These are phyloP conservation scores for Sutorius australiensis DNA, from an alignment of 768 basidiomycete genomes.

Conservation along the genomic window DNA sequence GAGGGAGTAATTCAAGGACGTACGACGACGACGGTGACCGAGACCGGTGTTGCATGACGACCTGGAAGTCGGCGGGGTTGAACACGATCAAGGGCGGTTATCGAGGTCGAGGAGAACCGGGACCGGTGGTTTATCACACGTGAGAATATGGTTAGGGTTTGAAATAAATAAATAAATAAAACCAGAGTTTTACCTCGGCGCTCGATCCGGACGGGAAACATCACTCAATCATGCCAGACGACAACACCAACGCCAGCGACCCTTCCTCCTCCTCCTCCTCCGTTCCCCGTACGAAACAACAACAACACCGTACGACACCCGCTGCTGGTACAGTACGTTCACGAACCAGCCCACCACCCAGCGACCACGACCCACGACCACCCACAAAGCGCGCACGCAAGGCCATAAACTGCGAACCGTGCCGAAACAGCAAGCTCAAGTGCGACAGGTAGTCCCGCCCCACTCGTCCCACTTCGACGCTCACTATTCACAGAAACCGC, in stretches of 20 bases:
- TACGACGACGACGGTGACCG: not conserved
- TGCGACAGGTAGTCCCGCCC: constrained; percentile 64
- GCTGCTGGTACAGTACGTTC: constrained; percentile 43
- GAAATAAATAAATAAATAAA: constrained; percentile 22
- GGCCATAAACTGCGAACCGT: constrained; percentile 87
- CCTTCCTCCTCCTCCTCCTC: constrained; percentile 16
- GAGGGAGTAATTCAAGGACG: too few relatives aligned
- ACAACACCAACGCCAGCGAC: constrained; percentile 15
- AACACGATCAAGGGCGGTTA: constrained; percentile 18
- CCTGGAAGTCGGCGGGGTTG: constrained; percentile 8
- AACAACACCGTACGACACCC: constrained; percentile 12
- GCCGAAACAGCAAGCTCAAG: constrained; percentile 83
- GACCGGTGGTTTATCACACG: constrained; percentile 13
- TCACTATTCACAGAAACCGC: constrained; percentile 52
- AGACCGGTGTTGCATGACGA: constrained; percentile 17
- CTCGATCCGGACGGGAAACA: constrained; percentile 24
- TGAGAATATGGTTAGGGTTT: constrained; percentile 25
- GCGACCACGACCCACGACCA: constrained; percentile 56
- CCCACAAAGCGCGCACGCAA: constrained; percentile 82
- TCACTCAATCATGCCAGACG: constrained; percentile 32
- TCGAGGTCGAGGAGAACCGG: constrained; percentile 8
- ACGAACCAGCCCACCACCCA: constrained; percentile 44
- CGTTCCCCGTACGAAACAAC: constrained; percentile 18
- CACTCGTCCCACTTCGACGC: not conserved
- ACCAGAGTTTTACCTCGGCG: constrained; percentile 12